Base-by-base conservation (phyloP, 2,329 filamentous ascomycete species). In the Penicillium sp. region DNA sequence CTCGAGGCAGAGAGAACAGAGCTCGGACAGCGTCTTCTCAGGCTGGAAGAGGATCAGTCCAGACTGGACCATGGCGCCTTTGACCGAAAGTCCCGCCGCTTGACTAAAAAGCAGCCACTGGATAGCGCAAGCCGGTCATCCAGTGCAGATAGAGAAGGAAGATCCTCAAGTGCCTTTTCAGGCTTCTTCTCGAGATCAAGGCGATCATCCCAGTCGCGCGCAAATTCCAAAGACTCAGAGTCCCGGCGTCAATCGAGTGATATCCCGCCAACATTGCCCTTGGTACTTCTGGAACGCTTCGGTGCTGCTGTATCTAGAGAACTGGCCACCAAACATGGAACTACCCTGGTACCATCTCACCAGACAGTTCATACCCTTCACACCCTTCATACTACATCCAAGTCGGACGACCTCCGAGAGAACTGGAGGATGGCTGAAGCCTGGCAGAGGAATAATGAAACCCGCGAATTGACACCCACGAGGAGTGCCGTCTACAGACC, bases 31-130 rank as follows among this genome's bases (percentile, higher is more conserved):
- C 56, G 59, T 7, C 49, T 60, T 24, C 50, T 50, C 15, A 38
- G 55, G 8, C 52, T 61, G 2, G 59, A 61, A 40, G 56, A 57
- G 28, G 47, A 51, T 15, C 59, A 61, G 31, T 23, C 55, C 42
- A 41, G 57, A 58, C 46, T 46, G 40, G 38, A 56, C 41, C 25
- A 50, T 45, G 46, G 56, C 51, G 40, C 40, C 41, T 18, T 50
- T 38, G 63, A 60, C 39, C 58, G 60, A 35, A 54, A 55, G 13
- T 52, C 65, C 28, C 66, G 64, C 2, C 66, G 67, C 28, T 55
- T 71, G 13, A 64, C 61, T 13, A 71, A 70, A 49, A 71, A 68
- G 49, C 65, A 68, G 38, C 66, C 67, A 1, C 39, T 64, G 3
- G 54, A 52, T 18, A 66, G 50, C 46, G 62, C 62, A 25, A 65